Base-by-base conservation (phyloP, 176 grass and related monocot genomes). In the Phoenix dactylifera region DNA sequence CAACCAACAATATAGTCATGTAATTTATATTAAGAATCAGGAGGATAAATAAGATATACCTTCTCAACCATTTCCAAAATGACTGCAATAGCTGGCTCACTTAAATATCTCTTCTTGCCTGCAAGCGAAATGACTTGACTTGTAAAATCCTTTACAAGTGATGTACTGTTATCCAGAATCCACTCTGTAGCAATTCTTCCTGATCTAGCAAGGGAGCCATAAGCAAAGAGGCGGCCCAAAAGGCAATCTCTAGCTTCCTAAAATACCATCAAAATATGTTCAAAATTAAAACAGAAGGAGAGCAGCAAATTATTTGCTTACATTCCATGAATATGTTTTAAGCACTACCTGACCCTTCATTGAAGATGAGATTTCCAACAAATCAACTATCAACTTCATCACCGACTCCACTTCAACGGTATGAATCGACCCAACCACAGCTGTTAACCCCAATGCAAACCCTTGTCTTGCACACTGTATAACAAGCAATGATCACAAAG, bases 221-320 rank as follows among this genome's bases (percentile, higher is more conserved):
- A 98, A 63, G 87, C 84, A 88, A 98, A 98, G 17, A 98, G 71
- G 4, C 73, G 70, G 12, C 93, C 93, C 76, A 98, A 83, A 60
- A 98, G 84, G 72, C 88, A 83, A 64, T 98, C 93, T 79, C 85
- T 98, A 64, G 79, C 93, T 83, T 98, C 87, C 84, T 98, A 63
- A 24, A 53, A 5, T 19, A 62, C 28, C 26, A 68, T 51, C 71
- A 18, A 18, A 19, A 63, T 44, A 44, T 44, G 12, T 1, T 44
- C 35, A 44, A 44, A 39, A 44, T 44, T 44, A 44, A 44, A 44
- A 44, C 9, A 62, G 17, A 60, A 4, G 30, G 39, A 56, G 35
- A 52, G 16, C 6, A 52, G 26, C 14, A 39, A 29, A 59, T 19
- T 24, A 59, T 20, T 30, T 22, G 24, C 10, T 50, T 57, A 7